Conservation (phyloP, 202 grass and related monocot species). For the Carex sylvatica region DNA sequence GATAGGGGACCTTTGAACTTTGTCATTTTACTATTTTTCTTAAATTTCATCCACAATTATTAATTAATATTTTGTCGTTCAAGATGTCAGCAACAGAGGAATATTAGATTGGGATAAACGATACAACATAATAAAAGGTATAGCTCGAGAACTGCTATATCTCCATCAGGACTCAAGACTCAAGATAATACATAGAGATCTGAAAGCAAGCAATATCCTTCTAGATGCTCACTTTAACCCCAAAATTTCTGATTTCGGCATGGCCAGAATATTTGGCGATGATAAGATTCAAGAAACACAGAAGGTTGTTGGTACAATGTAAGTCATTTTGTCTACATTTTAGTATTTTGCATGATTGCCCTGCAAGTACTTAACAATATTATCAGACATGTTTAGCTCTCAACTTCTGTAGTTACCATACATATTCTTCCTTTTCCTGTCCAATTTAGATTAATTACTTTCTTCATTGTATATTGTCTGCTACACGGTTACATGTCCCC, state of each 20-base stretch:
- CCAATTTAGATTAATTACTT: background rate
- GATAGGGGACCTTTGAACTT: background rate
- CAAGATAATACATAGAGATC: conserved; percentile 67
- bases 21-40: background rate
- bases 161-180: conserved; percentile 68
- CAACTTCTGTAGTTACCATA: too few species aligned
- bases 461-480: background rate
- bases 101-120: conserved; percentile 11
- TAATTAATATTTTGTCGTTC: background rate
- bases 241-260: conserved; percentile 77
- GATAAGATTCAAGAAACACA: conserved; percentile 34
- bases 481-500: conserved; percentile 38
- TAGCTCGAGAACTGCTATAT: conserved; percentile 41
- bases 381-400: too few species aligned
- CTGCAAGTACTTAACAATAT: background rate
- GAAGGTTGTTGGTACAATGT: conserved; percentile 40
- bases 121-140: background rate
- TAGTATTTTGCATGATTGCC: background rate
- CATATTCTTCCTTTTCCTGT: background rate
- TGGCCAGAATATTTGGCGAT: conserved; percentile 34
- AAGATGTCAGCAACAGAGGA: background rate
- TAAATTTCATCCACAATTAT: background rate
- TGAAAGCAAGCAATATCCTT: conserved; percentile 67
- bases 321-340: conserved; percentile 13
- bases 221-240: conserved; percentile 51